These are phyloP conservation scores for Citrus mangshanensis DNA, from an alignment of 345 rosid genomes.

Conservation along the genomic window DNA sequence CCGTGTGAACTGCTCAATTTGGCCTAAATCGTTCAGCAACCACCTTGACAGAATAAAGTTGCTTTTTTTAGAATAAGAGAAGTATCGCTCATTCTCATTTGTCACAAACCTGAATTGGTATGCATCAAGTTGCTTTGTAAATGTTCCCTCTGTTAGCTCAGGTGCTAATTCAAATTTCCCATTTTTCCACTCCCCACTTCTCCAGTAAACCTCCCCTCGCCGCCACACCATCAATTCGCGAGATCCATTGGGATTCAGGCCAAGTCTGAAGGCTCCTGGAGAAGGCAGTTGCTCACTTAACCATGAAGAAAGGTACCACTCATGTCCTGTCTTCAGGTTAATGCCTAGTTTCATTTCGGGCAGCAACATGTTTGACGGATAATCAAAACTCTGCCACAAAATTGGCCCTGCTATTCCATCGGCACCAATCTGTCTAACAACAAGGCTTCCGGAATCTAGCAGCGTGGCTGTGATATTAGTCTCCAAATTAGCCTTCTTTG, in stretches of 20 bases:
- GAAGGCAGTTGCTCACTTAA: conserved; percentile 37
- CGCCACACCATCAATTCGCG: conserved; percentile 52
- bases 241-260: conserved; percentile 41
- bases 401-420: conserved; percentile 33
- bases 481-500: not conserved
- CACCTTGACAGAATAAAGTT: conserved; percentile 35
- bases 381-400: conserved; percentile 68
- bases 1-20: conserved; percentile 33
- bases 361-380: conserved; percentile 45
- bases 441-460: conserved; percentile 51
- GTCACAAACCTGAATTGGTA: conserved; percentile 40
- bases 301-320: conserved; percentile 52
- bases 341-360: conserved; percentile 72
- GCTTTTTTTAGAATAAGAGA: conserved; percentile 39
- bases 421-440: conserved; percentile 25
- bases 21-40: conserved; percentile 46
- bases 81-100: conserved; percentile 38
- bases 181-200: conserved; percentile 45
- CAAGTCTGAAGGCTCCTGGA: conserved; percentile 60
- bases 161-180: conserved; percentile 39
- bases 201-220: conserved; percentile 46
- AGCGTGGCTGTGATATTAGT: conserved; percentile 36
- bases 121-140: conserved; percentile 3
- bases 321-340: conserved; percentile 40
- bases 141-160: conserved; percentile 20